phyloP scores from a whole-genome alignment of 2,329 filamentous ascomycete species.

The Lecanicillium sp. region DNA sequence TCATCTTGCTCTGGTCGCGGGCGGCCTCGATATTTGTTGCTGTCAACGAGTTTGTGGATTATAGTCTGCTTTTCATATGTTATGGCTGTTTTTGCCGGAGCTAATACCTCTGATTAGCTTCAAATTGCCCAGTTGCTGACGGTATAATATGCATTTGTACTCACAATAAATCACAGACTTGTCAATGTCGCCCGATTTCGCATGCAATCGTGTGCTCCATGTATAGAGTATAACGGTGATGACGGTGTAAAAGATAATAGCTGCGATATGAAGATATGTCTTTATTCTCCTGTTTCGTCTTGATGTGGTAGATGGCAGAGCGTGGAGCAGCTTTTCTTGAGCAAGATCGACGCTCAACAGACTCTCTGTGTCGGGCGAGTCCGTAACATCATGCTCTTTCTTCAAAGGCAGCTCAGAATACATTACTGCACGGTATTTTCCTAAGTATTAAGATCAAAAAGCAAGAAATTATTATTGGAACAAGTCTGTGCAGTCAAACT shows the following conservation, averaged over 20 bases:
- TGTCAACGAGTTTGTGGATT: slow-evolving; percentile 1
- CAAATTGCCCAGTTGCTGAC: neutral
- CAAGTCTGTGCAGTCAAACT: too few relatives aligned
- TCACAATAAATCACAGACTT: slow-evolving; percentile 7
- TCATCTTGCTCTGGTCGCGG: slow-evolving; percentile 7
- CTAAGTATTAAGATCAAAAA: too few relatives aligned
- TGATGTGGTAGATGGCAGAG: neutral
- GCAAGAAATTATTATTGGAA: too few relatives aligned
- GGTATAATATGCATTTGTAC: neutral
- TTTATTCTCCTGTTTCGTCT: slow-evolving; percentile 2
- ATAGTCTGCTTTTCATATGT: slow-evolving; percentile 6
- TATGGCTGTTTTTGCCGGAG: slow-evolving; percentile 4
- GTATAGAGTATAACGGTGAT: slow-evolving; percentile 1
- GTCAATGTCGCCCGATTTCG: slow-evolving; percentile 1
- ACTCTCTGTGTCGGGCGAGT: slow-evolving; percentile 3
- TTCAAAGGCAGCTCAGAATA: slow-evolving; percentile 2
- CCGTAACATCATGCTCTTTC: neutral
- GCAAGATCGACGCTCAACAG: slow-evolving; percentile 1
- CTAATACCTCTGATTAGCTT: slow-evolving; percentile 1
- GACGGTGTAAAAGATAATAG: slow-evolving; percentile 1
- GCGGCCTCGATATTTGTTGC: slow-evolving; percentile 5
- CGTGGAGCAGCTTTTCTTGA: slow-evolving; percentile 2
- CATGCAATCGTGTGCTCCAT: slow-evolving; percentile 2
- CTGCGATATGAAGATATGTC: neutral
- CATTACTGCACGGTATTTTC: too few relatives aligned